These are phyloP conservation scores for Pichia sp. DNA, from an alignment of 1,139 yeast genomes.

Conservation along the genomic window DNA sequence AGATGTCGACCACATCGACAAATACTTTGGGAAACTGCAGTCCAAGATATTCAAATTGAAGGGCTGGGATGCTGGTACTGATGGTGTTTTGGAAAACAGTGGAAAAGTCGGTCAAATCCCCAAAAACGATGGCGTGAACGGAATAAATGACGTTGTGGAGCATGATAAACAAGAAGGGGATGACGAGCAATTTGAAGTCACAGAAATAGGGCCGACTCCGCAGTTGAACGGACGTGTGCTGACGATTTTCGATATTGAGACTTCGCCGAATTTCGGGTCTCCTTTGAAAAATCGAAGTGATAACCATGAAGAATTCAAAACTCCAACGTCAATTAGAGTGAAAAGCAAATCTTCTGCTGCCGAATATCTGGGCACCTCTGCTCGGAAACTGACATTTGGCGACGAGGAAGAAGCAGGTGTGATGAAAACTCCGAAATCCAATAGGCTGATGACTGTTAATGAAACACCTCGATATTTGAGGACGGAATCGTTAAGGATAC, in stretches of 20 bases:
- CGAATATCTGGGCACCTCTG: not conserved
- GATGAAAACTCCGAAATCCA: conserved; percentile 4
- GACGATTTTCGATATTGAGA: conserved; percentile 50
- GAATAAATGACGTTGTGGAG: not conserved
- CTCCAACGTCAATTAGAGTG: conserved; percentile 19
- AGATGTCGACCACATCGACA: not conserved
- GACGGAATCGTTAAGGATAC: conserved; percentile 2
- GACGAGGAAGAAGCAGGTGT: not conserved
- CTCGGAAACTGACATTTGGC: conserved; percentile 3
- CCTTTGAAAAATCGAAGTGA: conserved; percentile 17
- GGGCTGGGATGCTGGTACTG: too few species aligned
- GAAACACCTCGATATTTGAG: conserved; percentile 16
- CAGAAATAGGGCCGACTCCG: conserved; percentile 68
- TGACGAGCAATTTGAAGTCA: conserved; percentile 3
- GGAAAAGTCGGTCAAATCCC: not conserved
- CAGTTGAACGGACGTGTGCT: conserved; percentile 63
- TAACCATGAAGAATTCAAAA: conserved; percentile 20
- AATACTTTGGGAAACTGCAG: conserved; percentile 2
- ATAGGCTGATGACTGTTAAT: not conserved
- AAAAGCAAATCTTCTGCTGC: not conserved
- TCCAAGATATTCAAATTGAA: not conserved
- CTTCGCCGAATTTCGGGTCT: conserved; percentile 21
- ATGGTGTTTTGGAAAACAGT: too few species aligned
- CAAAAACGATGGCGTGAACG: not conserved
- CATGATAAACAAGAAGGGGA: not conserved